Evolutionary conservation across 768 basidiomycete genomes (phyloP).

Genomic region (Lactifluus volemus): DNA sequence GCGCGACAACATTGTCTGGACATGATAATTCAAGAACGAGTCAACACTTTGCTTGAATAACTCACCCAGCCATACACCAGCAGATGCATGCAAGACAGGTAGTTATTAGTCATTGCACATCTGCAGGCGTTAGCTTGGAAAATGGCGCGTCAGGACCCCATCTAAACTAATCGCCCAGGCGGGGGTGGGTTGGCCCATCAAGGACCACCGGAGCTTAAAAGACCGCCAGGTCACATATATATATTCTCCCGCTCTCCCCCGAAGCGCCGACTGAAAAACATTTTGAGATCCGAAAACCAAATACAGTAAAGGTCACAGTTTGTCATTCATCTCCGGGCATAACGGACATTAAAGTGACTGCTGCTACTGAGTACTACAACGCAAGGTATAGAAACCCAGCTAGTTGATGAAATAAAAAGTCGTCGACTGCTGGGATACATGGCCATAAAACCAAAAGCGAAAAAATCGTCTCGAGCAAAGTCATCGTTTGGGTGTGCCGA

Average conservation of each 20-base stretch:
- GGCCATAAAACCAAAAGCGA: neutral
- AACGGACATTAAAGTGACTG: neutral
- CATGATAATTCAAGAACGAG: neutral
- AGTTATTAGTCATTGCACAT: neutral
- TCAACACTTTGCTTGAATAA: neutral
- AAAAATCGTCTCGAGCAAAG: neutral
- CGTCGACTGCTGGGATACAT: neutral
- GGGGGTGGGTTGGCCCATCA: neutral
- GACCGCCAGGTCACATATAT: neutral
- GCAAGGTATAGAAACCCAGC: neutral
- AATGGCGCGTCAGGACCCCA: neutral
- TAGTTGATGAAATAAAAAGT: neutral
- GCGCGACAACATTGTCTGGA: neutral
- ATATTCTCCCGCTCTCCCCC: neutral
- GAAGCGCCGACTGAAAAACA: constrained; percentile 5
- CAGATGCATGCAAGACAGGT: neutral
- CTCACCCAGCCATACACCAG: neutral
- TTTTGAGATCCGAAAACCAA: constrained; percentile 4
- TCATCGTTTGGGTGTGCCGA: constrained; percentile 2
- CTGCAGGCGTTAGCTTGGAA: neutral
- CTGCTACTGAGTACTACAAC: neutral
- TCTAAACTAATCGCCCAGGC: neutral
- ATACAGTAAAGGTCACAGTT: neutral
- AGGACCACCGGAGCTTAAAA: neutral
- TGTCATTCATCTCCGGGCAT: neutral